phyloP scores from a whole-genome alignment of 192 early-diverging fungal species.

The Gigaspora rosea region DNA sequence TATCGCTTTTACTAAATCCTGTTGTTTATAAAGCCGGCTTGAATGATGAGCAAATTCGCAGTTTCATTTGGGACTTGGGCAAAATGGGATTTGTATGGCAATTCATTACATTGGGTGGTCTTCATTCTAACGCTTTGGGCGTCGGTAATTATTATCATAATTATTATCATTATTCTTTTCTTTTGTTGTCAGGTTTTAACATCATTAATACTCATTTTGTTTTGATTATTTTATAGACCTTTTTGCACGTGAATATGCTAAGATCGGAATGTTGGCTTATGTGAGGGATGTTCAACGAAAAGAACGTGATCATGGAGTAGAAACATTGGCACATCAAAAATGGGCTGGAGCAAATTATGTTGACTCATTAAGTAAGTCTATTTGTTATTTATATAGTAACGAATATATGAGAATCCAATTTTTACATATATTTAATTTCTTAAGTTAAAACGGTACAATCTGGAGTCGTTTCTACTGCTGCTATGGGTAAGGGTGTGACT shows the following conservation, averaged over 20 bases:
- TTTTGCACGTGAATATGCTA: constrained; percentile 87
- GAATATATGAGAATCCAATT: constrained; percentile 57
- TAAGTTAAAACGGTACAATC: constrained; percentile 84
- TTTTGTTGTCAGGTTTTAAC: background rate
- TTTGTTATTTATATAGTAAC: background rate
- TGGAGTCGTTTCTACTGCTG: constrained; percentile 91
- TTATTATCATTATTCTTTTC: background rate
- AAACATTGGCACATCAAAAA: constrained; percentile 91
- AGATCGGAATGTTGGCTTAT: constrained; percentile 92
- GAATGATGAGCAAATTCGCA: constrained; percentile 85
- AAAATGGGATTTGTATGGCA: constrained; percentile 96
- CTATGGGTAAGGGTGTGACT: constrained; percentile 93
- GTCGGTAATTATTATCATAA: constrained; percentile 47
- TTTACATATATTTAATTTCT: constrained; percentile 26
- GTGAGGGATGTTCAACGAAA: constrained; percentile 90
- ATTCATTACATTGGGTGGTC: constrained; percentile 95
- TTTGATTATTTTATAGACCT: constrained; percentile 35
- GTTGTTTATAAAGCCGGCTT: constrained; percentile 65
- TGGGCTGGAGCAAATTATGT: constrained; percentile 93
- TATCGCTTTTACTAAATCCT: background rate
- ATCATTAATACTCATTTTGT: background rate
- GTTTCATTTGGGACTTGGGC: constrained; percentile 81
- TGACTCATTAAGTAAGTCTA: constrained; percentile 64
- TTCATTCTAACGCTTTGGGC: constrained; percentile 90
- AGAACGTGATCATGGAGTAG: constrained; percentile 87